Evolutionary conservation across 163 green algal species (phyloP).

Genomic region (Scenedesmus sp.): DNA sequence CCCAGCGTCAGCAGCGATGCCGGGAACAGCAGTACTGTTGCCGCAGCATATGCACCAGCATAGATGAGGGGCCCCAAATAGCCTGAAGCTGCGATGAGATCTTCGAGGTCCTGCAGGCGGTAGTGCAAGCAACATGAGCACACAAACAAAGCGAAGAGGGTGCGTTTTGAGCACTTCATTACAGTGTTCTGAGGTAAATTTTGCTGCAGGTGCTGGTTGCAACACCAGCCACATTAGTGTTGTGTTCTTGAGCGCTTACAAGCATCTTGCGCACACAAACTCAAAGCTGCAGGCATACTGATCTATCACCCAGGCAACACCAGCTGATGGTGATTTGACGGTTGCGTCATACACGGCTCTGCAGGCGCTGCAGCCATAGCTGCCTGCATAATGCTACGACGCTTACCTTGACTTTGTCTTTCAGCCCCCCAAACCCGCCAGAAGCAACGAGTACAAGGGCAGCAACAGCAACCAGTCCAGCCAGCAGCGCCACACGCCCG

Average conservation of each 20-base stretch:
- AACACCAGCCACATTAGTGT: too few relatives aligned
- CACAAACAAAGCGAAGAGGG: not conserved
- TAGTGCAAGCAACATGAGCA: not conserved
- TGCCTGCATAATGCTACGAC: not conserved
- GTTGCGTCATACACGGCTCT: not conserved
- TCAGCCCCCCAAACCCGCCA: slow-evolving; percentile 17
- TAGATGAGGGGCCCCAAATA: slow-evolving; percentile 70
- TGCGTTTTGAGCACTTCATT: not conserved
- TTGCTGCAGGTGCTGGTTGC: too few relatives aligned
- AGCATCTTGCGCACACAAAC: too few relatives aligned
- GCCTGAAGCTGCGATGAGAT: slow-evolving; percentile 49
- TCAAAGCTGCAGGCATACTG: too few relatives aligned
- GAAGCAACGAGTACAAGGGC: not conserved
- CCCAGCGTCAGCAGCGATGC: slow-evolving; percentile 78
- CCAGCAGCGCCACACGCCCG: slow-evolving; percentile 1
- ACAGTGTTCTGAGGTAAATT: too few relatives aligned
- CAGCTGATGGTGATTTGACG: not conserved
- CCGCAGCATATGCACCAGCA: slow-evolving; percentile 65
- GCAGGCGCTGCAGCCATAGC: not conserved
- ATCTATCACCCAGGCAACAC: not conserved
- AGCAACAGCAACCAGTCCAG: slow-evolving; percentile 7
- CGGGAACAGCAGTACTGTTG: slow-evolving; percentile 82
- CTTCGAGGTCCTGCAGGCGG: slow-evolving; percentile 41
- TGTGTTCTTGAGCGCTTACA: too few relatives aligned
- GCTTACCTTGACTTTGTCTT: slow-evolving; percentile 17